These are phyloP conservation scores for Bidens hawaiensis DNA, from an alignment of 140 eudicot species.

Conservation along the genomic window DNA sequence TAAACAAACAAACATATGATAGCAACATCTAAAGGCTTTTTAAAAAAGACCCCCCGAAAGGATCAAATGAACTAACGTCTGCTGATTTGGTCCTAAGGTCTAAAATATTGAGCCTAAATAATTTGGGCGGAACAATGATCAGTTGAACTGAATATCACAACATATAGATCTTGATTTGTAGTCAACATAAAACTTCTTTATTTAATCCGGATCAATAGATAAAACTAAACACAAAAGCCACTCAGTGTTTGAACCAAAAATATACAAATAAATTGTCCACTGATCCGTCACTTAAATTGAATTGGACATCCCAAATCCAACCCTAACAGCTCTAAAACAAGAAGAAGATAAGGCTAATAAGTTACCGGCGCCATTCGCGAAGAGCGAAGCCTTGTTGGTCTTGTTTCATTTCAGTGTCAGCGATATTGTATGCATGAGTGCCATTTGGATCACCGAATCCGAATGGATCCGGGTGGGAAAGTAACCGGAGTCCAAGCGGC, in stretches of 20 bases:
- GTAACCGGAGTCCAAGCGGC: no score
- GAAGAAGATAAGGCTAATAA: no score
- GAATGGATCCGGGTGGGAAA: constrained; percentile 78
- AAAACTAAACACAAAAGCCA: neutral
- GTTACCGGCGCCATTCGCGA: constrained; percentile 88
- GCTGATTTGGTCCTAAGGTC: neutral
- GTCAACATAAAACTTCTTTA: neutral
- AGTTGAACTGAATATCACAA: neutral
- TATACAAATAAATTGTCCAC: neutral
- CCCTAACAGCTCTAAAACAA: no score
- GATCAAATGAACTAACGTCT: neutral
- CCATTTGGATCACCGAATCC: constrained; percentile 47
- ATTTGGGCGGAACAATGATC: neutral
- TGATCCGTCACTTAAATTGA: no score
- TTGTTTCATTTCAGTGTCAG: constrained; percentile 49
- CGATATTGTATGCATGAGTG: constrained; percentile 42
- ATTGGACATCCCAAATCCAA: no score
- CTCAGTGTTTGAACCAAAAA: neutral
- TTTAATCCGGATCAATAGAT: neutral
- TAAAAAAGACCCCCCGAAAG: neutral
- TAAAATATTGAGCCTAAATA: no score
- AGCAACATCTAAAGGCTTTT: neutral
- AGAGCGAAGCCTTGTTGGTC: constrained; percentile 88
- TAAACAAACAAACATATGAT: neutral
- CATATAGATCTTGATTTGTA: neutral